A percentile compares a stretch with the other conserved stretches of the same genome.
These are phyloP conservation scores for Phaeosphaeriaceae sp. DNA, from an alignment of 2,329 filamentous ascomycete genomes.

Conservation along the genomic window DNA sequence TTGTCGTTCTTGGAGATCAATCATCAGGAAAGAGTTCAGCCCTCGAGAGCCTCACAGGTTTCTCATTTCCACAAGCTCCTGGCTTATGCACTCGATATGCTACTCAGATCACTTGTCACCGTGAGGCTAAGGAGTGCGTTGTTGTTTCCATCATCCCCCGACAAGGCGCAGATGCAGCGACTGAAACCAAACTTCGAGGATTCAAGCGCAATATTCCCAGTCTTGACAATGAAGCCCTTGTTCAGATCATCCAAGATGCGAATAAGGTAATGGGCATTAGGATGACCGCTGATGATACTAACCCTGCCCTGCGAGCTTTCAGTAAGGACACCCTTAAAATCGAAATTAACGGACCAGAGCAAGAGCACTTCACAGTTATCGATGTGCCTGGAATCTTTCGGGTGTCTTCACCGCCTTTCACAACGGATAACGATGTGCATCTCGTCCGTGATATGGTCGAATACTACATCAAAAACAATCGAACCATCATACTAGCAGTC, in stretches of 20 bases:
- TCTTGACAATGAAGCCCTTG: conserved; percentile 14
- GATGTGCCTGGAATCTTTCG: conserved; percentile 54
- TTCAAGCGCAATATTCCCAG: conserved; percentile 32
- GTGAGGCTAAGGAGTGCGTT: conserved; percentile 43
- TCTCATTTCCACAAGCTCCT: conserved; percentile 49
- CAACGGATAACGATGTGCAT: conserved; percentile 15
- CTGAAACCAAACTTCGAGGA: conserved; percentile 16
- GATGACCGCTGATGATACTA: conserved; percentile 4
- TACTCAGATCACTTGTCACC: conserved; percentile 62
- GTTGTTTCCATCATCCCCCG: conserved; percentile 35
- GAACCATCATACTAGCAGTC: conserved; percentile 29
- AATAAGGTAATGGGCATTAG: conserved; percentile 56
- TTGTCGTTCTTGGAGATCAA: conserved; percentile 46
- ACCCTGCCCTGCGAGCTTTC: conserved; percentile 31
- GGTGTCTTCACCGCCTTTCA: conserved; percentile 1
- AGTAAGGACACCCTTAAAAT: conserved; percentile 33
- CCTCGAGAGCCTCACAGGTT: conserved; percentile 41
- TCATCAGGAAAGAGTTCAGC: conserved; percentile 48
- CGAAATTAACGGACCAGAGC: conserved; percentile 22
- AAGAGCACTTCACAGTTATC: conserved; percentile 49
- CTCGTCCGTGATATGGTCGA: conserved; percentile 24
- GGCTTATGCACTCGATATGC: conserved; percentile 65
- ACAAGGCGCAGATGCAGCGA: conserved; percentile 27
- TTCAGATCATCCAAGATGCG: conserved; percentile 51
- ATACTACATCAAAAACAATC: conserved; percentile 21